These are phyloP conservation scores for Aspergillus novofumigatus DNA, from an alignment of 2,329 filamentous ascomycete genomes.

Conservation along the genomic window DNA sequence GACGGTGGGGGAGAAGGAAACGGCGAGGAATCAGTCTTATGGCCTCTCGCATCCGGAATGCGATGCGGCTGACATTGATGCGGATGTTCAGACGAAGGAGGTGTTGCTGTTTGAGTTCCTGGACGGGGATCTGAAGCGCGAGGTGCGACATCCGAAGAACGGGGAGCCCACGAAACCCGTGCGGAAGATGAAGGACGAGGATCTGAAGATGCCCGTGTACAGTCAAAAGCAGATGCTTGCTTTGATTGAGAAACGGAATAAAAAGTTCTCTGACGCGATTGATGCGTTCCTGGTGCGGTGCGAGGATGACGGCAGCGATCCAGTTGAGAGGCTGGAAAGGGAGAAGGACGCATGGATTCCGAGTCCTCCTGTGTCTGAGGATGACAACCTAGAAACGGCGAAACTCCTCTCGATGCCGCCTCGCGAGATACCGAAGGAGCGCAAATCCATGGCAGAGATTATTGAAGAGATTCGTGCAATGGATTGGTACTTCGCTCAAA, in stretches of 20 bases:
- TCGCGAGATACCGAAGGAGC: constrained; percentile 70
- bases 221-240: constrained; percentile 88
- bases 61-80: constrained; percentile 25
- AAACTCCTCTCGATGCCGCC: constrained; percentile 51
- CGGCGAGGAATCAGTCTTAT: constrained; percentile 50
- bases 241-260: constrained; percentile 84
- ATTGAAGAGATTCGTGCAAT: constrained; percentile 75
- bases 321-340: constrained; percentile 60
- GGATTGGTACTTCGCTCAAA: constrained; percentile 86
- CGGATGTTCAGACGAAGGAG: constrained; percentile 49
- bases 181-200: constrained; percentile 68
- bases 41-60: constrained; percentile 47
- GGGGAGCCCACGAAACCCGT: constrained; percentile 66
- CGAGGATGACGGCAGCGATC: constrained; percentile 57
- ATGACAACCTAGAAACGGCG: constrained; percentile 36
- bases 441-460: constrained; percentile 78
- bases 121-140: constrained; percentile 82
- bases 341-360: constrained; percentile 63
- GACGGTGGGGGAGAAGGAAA: constrained; percentile 55
- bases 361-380: constrained; percentile 43
- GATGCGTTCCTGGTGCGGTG: constrained; percentile 74
- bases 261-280: constrained; percentile 73
- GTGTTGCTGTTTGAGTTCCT: constrained; percentile 89
- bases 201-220: constrained; percentile 86
- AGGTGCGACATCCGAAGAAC: constrained; percentile 68